Percentiles rank a stretch among this genome's conserved stretches.
These are phyloP conservation scores for Bimuria novae-zelandiae DNA, from an alignment of 2,329 filamentous ascomycete species.

Conservation along the genomic window DNA sequence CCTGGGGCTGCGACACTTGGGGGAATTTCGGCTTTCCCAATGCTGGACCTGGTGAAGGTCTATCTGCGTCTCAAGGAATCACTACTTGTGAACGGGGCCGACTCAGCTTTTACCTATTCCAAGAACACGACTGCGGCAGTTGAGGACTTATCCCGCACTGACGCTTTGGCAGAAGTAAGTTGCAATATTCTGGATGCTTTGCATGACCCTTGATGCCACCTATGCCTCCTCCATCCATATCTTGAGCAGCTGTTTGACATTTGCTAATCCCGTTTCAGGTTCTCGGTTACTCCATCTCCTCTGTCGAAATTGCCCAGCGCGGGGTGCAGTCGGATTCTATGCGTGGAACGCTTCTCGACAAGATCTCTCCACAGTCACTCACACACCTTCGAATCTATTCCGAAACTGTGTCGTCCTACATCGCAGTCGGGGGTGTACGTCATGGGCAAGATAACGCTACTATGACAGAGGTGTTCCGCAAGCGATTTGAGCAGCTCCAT, in stretches of 20 bases:
- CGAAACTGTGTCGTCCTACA: conserved; percentile 85
- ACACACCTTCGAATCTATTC: conserved; percentile 87
- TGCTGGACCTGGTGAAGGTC: conserved; percentile 57
- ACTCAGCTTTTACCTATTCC: conserved; percentile 52
- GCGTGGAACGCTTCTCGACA: conserved; percentile 77
- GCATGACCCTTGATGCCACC: too few species aligned
- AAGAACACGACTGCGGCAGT: conserved; percentile 43
- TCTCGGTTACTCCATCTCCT: conserved; percentile 83
- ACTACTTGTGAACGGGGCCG: conserved; percentile 56
- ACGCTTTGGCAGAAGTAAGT: conserved; percentile 7
- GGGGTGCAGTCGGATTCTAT: conserved; percentile 72
- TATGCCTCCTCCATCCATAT: background rate
- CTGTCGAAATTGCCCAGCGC: conserved; percentile 89
- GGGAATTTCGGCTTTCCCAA: conserved; percentile 24
- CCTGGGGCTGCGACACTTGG: conserved; percentile 6
- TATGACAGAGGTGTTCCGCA: conserved; percentile 69
- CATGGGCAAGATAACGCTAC: conserved; percentile 64
- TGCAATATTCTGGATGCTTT: too few species aligned
- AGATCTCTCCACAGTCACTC: conserved; percentile 79
- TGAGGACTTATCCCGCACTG: conserved; percentile 45
- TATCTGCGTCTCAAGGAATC: conserved; percentile 63
- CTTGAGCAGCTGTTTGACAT: conserved; percentile 25
- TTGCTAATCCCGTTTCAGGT: conserved; percentile 64
- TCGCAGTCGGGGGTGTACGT: conserved; percentile 73
- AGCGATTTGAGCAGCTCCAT: conserved; percentile 70